These are phyloP conservation scores for Linum usitatissimum DNA, from an alignment of 345 rosid genomes.

Conservation along the genomic window DNA sequence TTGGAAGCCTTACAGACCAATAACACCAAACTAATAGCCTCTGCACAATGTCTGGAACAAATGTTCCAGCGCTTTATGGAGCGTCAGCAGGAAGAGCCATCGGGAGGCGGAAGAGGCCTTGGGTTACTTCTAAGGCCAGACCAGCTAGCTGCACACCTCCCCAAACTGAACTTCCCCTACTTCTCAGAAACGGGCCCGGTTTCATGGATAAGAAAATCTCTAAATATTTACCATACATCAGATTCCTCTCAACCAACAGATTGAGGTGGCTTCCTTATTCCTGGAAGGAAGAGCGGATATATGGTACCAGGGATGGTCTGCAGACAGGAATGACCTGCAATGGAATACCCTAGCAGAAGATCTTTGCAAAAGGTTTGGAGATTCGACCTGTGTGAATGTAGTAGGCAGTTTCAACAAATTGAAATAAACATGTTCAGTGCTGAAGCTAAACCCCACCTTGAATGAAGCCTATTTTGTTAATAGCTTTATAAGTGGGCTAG, in stretches of 20 bases:
- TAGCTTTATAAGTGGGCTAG: background rate
- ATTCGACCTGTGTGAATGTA: background rate
- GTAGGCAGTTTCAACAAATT: background rate
- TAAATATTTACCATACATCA: background rate
- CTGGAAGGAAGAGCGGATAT: background rate
- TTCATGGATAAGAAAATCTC: background rate
- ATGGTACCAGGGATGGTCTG: background rate
- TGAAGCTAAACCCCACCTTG: background rate
- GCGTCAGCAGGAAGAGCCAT: too few species aligned
- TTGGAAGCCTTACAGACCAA: too few species aligned
- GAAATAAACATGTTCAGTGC: background rate
- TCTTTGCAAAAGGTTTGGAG: background rate
- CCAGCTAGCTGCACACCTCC: background rate
- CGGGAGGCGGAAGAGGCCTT: too few species aligned
- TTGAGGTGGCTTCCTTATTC: background rate
- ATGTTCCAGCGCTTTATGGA: too few species aligned
- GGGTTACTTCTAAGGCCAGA: too few species aligned
- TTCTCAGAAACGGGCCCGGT: background rate
- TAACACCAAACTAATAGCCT: too few species aligned
- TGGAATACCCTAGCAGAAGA: background rate
- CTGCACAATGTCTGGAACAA: too few species aligned
- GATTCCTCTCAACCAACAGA: background rate
- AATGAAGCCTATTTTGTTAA: too few species aligned
- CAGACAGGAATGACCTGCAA: background rate
- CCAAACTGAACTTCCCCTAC: background rate